These are phyloP conservation scores for Porphyrellus cyaneotinctus DNA, from an alignment of 768 basidiomycete genomes.

Conservation along the genomic window DNA sequence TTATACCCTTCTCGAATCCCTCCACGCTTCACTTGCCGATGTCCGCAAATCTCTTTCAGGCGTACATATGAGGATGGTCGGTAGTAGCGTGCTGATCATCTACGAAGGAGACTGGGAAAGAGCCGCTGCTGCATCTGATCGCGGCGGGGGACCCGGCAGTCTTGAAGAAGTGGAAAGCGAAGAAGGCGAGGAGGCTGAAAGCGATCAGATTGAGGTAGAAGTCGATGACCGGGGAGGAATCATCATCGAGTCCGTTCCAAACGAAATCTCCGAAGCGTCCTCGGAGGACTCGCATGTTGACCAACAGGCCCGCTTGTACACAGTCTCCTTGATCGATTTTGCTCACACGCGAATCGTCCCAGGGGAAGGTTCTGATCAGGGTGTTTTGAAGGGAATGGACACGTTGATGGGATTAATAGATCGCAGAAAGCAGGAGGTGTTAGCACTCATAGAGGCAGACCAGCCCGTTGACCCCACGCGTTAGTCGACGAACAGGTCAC, in stretches of 20 bases:
- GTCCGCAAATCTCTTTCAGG: constrained; percentile 47
- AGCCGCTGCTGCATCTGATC: constrained; percentile 31
- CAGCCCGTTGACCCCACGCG: background rate
- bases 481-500: background rate
- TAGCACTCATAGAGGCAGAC: background rate
- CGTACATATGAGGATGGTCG: constrained; percentile 77
- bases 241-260: constrained; percentile 19
- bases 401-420: constrained; percentile 62
- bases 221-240: constrained; percentile 28
- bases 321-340: constrained; percentile 88
- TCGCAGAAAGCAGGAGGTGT: constrained; percentile 47
- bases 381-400: constrained; percentile 70
- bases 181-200: constrained; percentile 36
- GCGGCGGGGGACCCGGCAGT: constrained; percentile 32
- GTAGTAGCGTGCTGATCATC: constrained; percentile 73
- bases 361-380: constrained; percentile 73
- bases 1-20: constrained; percentile 50
- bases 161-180: constrained; percentile 26
- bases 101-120: constrained; percentile 62
- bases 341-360: constrained; percentile 73
- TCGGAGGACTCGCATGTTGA: constrained; percentile 36
- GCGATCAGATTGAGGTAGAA: constrained; percentile 37
- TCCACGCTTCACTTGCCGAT: constrained; percentile 50
- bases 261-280: constrained; percentile 15
- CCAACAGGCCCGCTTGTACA: constrained; percentile 33